A percentile compares a stretch with the other conserved stretches of the same genome.
Evolutionary conservation across 495 filamentous ascomycete genomes (phyloP).

Genomic region (Trichoderma asperelloides): DNA sequence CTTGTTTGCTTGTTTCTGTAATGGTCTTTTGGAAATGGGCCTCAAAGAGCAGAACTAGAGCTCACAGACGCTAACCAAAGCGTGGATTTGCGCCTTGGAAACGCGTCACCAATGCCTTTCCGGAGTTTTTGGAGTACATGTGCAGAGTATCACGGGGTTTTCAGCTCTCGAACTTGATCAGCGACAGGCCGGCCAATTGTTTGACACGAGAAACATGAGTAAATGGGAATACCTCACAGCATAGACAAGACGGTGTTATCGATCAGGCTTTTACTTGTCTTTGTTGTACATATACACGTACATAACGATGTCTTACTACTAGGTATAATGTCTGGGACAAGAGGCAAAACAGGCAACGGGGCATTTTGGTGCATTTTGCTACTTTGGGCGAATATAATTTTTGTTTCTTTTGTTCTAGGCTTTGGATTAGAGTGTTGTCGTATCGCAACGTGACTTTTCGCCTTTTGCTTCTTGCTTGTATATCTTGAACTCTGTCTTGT

Average conservation of each 20-base stretch:
- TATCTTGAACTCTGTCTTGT: too few species aligned
- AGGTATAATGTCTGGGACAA: neutral
- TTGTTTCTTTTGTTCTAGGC: neutral
- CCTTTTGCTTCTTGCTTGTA: too few species aligned
- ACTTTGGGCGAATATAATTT: neutral
- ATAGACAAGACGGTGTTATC: neutral
- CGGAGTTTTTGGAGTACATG: neutral
- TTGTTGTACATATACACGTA: neutral
- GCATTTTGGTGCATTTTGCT: neutral
- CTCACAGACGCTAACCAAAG: neutral
- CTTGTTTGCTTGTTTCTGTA: neutral
- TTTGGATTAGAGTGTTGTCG: neutral
- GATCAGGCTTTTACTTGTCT: neutral
- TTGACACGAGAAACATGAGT: neutral
- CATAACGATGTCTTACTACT: constrained; percentile 2
- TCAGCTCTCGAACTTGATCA: neutral
- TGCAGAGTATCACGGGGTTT: neutral
- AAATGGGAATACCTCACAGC: neutral
- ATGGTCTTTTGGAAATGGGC: neutral
- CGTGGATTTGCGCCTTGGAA: neutral
- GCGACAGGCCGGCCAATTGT: neutral
- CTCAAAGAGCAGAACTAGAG: neutral
- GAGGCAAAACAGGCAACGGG: constrained; percentile 1
- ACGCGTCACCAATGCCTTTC: neutral
- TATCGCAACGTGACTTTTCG: too few species aligned